Evolutionary conservation across 1,139 yeast genomes (phyloP), one percentile per base, ranked within the genome.

Genomic region (Meyerozyma smithsonii): DNA sequence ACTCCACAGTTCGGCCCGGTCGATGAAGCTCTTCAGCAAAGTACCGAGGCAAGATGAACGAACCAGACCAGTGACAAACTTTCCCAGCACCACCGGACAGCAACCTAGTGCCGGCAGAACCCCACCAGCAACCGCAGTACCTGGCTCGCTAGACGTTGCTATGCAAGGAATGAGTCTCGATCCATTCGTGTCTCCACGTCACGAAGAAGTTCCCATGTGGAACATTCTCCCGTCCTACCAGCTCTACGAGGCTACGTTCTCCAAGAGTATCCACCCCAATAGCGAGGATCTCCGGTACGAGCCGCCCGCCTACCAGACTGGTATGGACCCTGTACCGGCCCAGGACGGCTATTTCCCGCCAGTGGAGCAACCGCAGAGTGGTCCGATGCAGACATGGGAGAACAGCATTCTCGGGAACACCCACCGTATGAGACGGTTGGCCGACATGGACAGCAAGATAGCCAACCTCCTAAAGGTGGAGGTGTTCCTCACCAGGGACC

Each of bases 211-310:
- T 17, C 61, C 62, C 16, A 45, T 52, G 8, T 56, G 60, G 58
- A 56, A 53, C 43, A 54, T 58, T 17, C 55, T 57, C 8, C 63
- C 62, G 18, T 53, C 58, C 30, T 58, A 56, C 42, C 61, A 55
- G 41, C 54, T 55, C 24, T 56, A 47, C 37, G 59, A 51, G 42
- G 53, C 55, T 21, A 57, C 62, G 12, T 59, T 55, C 45, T 48
- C 59, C 15, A 56, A 57, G 36, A 54, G 49, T 20, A 49, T 62
- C n/a, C 53, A 54, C 32, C 57, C 62, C 2, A 38, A 46, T 33
- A 46, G 42, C 14, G 62, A 59, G 18, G 54, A 55, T 21, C 48
- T 50, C 10, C 36, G 36, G 16, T 44, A 40, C n/a, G 57, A 49
- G 30, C 63, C 62, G 4, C 63, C 63, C 2, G 36, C 45, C 5